Evolutionary conservation across 139 green algal genomes (phyloP).

Genomic region (Protoeuglena noctilucae): DNA sequence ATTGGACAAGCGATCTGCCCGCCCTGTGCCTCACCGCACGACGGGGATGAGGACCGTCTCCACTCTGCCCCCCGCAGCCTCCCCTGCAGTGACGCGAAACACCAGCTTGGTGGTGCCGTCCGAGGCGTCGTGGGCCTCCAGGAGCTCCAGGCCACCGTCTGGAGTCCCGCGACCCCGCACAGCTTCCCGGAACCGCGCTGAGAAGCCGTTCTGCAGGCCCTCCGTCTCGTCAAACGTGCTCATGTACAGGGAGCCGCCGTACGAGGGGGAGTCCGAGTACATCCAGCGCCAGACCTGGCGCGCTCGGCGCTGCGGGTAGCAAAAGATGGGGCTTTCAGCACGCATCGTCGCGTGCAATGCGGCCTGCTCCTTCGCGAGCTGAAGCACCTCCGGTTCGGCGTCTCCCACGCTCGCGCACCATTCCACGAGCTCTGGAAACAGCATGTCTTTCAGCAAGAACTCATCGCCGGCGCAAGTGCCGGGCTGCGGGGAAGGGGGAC

Average conservation of each 20-base stretch:
- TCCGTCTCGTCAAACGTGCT: neutral
- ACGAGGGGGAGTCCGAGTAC: constrained; percentile 47
- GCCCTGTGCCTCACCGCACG: neutral
- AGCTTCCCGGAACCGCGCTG: neutral
- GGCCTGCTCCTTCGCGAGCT: neutral
- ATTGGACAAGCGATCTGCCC: neutral
- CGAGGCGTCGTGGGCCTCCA: neutral
- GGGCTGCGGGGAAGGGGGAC: no score
- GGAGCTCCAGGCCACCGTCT: constrained; percentile 2
- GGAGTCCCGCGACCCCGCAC: neutral
- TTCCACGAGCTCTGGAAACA: constrained; percentile 34
- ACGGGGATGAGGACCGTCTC: constrained; percentile 29
- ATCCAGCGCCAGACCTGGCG: constrained; percentile 70
- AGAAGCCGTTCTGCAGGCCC: neutral
- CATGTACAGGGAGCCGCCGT: neutral
- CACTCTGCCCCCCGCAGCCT: constrained; percentile 12
- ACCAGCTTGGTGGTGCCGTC: constrained; percentile 6
- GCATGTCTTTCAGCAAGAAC: constrained; percentile 37
- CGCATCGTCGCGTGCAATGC: constrained; percentile 19
- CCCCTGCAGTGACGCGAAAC: constrained; percentile 7
- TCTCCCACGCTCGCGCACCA: constrained; percentile 44
- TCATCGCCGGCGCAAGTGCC: no score
- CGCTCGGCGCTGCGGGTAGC: constrained; percentile 24
- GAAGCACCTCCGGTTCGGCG: constrained; percentile 1
- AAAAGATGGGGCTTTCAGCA: no score